Evolutionary conservation across 306 rosid species (phyloP).

Genomic region (Citrullus amarus): DNA sequence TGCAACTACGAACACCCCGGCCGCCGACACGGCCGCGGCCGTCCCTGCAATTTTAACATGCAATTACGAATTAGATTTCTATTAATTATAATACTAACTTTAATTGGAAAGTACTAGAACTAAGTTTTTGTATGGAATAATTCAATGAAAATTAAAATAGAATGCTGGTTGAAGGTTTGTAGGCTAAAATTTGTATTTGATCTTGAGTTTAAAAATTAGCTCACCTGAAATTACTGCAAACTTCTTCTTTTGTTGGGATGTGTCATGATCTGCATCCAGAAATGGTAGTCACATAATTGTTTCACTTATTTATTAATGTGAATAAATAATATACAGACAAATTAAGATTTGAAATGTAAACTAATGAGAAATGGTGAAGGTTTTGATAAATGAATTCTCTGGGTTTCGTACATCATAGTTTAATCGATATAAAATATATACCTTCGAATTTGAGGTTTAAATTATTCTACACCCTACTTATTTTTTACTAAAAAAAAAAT

Average conservation of each 20-base stretch:
- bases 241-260: slow-evolving; percentile 32
- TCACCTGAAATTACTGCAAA: slow-evolving; percentile 69
- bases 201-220: background rate
- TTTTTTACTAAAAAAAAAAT: no score
- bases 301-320: background rate
- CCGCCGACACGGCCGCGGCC: slow-evolving; percentile 48
- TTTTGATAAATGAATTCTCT: background rate
- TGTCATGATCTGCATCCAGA: slow-evolving; percentile 45
- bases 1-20: slow-evolving; percentile 67
- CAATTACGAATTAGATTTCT: background rate
- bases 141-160: background rate
- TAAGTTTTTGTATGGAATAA: background rate
- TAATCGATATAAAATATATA: no score
- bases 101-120: no score
- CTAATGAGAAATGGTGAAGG: background rate
- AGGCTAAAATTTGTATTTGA: background rate
- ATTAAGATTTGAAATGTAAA: no score
- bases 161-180: background rate
- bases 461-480: no score
- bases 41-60: slow-evolving; percentile 36
- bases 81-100: background rate
- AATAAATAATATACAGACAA: background rate
- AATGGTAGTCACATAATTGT: background rate
- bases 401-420: no score
- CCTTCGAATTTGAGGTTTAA: no score